Evolutionary conservation across 2,329 filamentous ascomycete species (phyloP).

Genomic region (Tolypocladium guangdongense): DNA sequence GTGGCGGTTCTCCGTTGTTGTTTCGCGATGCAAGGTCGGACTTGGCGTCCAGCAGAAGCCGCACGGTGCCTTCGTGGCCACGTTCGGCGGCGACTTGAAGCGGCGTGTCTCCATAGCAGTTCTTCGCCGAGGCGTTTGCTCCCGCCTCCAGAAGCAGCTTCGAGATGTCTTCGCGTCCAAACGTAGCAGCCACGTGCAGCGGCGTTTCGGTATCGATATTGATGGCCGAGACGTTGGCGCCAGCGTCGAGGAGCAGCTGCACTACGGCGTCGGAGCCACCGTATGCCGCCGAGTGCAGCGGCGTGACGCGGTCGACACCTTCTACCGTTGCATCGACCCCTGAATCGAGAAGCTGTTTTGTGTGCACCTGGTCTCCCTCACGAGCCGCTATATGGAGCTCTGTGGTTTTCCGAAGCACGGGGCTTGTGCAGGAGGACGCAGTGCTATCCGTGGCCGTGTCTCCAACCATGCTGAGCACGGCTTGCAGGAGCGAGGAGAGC

Average conservation of each 20-base stretch:
- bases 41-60: not conserved
- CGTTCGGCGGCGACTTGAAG: not conserved
- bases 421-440: too few relatives aligned
- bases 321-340: not conserved
- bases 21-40: not conserved
- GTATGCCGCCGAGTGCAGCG: not conserved
- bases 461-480: too few relatives aligned
- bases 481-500: too few relatives aligned
- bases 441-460: too few relatives aligned
- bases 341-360: too few relatives aligned
- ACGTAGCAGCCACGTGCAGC: not conserved
- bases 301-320: not conserved
- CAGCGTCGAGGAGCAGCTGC: not conserved
- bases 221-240: not conserved
- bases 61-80: not conserved
- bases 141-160: not conserved
- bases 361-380: too few relatives aligned
- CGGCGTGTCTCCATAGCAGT: not conserved
- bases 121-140: not conserved
- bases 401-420: too few relatives aligned
- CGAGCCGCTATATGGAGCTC: too few relatives aligned
- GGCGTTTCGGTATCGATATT: not conserved
- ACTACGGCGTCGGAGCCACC: not conserved
- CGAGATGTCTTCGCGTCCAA: not conserved
- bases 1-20: not conserved